Evolutionary conservation across 805 yeast species (phyloP).

Genomic region (Torulaspora gathmanii): DNA sequence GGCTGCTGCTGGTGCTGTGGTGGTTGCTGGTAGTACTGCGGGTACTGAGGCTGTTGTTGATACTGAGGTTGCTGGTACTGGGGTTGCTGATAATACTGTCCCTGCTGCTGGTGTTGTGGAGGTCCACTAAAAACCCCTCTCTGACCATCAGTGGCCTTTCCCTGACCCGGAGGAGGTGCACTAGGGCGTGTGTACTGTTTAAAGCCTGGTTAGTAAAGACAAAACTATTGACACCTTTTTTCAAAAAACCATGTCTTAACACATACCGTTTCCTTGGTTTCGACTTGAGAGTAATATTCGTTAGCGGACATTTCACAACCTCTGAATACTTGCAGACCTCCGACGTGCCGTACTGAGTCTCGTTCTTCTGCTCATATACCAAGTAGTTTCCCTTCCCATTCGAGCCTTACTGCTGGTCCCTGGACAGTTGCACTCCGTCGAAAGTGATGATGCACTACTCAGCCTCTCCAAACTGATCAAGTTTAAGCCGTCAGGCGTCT

Average conservation of each 20-base stretch:
- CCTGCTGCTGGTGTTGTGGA: constrained; percentile 17
- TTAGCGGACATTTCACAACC: constrained; percentile 25
- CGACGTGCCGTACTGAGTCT: not conserved
- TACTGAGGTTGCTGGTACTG: constrained; percentile 27
- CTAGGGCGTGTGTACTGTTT: constrained; percentile 27
- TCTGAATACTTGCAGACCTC: not conserved
- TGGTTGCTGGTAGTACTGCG: constrained; percentile 43
- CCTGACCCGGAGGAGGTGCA: constrained; percentile 26
- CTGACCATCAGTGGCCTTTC: constrained; percentile 4
- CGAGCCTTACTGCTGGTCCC: not conserved
- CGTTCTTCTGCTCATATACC: not conserved
- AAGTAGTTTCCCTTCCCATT: not conserved
- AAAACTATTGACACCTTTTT: not conserved
- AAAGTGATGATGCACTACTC: not conserved
- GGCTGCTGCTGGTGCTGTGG: constrained; percentile 46
- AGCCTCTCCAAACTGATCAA: not conserved
- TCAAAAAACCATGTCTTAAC: not conserved
- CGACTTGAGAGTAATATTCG: constrained; percentile 24
- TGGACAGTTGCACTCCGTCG: not conserved
- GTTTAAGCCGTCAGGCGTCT: not conserved
- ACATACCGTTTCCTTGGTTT: constrained; percentile 15
- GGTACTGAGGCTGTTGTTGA: constrained; percentile 38
- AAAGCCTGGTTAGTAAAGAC: not conserved
- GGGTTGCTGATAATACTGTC: constrained; percentile 33
- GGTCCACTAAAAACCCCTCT: constrained; percentile 7